Percentiles rank a stretch among this genome's conserved stretches.
These are phyloP conservation scores for Pseudonectria foliicola DNA, from an alignment of 2,329 filamentous ascomycete species.

Conservation along the genomic window DNA sequence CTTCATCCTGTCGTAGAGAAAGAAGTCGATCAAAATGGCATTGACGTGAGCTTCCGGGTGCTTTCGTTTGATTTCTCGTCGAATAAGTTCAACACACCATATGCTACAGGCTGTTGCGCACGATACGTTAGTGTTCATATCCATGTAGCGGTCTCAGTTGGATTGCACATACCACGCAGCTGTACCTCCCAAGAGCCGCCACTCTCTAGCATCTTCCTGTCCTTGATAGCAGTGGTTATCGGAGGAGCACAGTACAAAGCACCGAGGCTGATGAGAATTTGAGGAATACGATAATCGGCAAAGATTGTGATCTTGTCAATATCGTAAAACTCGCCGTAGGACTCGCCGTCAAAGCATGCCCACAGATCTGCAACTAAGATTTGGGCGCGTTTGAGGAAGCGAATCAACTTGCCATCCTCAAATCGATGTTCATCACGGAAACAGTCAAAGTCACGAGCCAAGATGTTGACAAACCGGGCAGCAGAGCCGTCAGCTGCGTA, in stretches of 20 bases:
- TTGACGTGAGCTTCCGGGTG: constrained; percentile 71
- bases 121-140: constrained; percentile 5
- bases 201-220: constrained; percentile 57
- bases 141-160: neutral
- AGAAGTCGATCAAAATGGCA: constrained; percentile 93
- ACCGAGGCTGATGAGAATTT: constrained; percentile 78
- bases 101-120: constrained; percentile 67
- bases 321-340: constrained; percentile 75
- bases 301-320: constrained; percentile 98
- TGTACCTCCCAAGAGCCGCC: constrained; percentile 80
- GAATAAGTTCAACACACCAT: constrained; percentile 89
- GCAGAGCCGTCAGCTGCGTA: constrained; percentile 70
- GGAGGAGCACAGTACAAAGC: constrained; percentile 80
- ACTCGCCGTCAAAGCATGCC: constrained; percentile 84
- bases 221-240: constrained; percentile 62
- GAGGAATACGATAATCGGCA: constrained; percentile 93
- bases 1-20: constrained; percentile 92
- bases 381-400: constrained; percentile 88
- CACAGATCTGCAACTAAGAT: constrained; percentile 94
- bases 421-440: constrained; percentile 78
- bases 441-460: constrained; percentile 74
- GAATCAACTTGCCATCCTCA: constrained; percentile 63
- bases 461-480: constrained; percentile 74
- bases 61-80: constrained; percentile 65
- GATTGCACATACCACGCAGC: constrained; percentile 55